Base-by-base conservation (phyloP, 495 filamentous ascomycete genomes). In the Podospora pseudocomata region DNA sequence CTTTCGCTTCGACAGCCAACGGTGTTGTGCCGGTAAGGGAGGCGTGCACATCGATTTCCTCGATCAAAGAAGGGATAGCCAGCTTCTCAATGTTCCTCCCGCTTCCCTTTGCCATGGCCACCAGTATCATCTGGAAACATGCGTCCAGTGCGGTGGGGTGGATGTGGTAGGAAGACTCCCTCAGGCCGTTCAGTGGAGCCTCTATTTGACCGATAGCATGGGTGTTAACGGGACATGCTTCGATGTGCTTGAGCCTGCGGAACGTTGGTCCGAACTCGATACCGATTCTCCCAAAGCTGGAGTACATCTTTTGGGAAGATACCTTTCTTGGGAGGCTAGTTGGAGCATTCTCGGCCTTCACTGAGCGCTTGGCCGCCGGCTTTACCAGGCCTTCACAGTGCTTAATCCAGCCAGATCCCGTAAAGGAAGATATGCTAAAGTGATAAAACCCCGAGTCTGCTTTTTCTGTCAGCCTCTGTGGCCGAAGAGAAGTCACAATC, bases 61-160 rank as follows among this genome's bases (percentile, higher is more conserved):
- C 80, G 63, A 83, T 81, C 7, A 73, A 69, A 0, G 77, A 77
- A 0, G 75, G 76, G 3, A 82, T 71, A 11, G 60, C 15, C 9
- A 60, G 57, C 13, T 7, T 60, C 20, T 60, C 1, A 26, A 60
- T 11, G 13, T n/a, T 9, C 20, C 23, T 60, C 7, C 72, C 69
- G 1, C 73, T 54, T 0, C 79, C 79, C n/a, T 72, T 67, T 5
- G 68, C 69, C 18, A 58, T 63, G 19, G 83, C 82, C 11, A 70
- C 60, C 2, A 68, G 32, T 0, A 66, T 19, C 16, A 73, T 30
- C 44, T 73, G 81, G 19, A 86, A 64, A 57, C 75, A 79, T 0
- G 69, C 68, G 64, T 85, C 83, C 13, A 85, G 81, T n/a, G 71
- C 68, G 3, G 75, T 73, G 0, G 84, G 82, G 60, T 86, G 83